These are phyloP conservation scores for Byssoonygena ceratinophila DNA, from an alignment of 2,329 filamentous ascomycete species.

Conservation along the genomic window DNA sequence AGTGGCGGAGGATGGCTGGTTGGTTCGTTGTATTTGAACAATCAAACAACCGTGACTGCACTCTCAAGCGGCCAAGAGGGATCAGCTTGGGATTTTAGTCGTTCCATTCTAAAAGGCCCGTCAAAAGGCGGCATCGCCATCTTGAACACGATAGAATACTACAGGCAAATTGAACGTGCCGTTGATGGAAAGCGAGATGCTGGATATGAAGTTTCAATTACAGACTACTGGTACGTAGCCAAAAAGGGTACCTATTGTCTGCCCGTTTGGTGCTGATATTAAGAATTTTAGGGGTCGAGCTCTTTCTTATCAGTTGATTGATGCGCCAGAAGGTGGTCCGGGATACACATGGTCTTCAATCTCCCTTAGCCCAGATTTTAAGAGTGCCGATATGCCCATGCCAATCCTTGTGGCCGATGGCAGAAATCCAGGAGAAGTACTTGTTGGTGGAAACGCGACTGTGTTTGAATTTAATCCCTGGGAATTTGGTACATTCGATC, in stretches of 20 bases:
- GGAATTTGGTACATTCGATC: constrained; percentile 68
- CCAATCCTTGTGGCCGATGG: constrained; percentile 63
- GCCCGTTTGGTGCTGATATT: constrained; percentile 4
- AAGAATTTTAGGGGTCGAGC: constrained; percentile 50
- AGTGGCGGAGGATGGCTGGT: constrained; percentile 79
- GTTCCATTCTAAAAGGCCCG: constrained; percentile 53
- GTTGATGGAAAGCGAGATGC: constrained; percentile 54
- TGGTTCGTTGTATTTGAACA: constrained; percentile 66
- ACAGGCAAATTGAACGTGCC: constrained; percentile 45
- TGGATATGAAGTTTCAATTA: constrained; percentile 60
- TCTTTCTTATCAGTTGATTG: constrained; percentile 75
- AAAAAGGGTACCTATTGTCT: not conserved
- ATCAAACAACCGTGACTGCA: constrained; percentile 59
- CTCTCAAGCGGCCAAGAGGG: constrained; percentile 41
- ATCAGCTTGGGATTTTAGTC: constrained; percentile 52
- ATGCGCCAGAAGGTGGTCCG: constrained; percentile 62
- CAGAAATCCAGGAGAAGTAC: constrained; percentile 49
- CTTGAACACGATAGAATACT: constrained; percentile 52
- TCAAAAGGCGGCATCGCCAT: constrained; percentile 42
- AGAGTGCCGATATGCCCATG: constrained; percentile 54
- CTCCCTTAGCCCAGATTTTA: constrained; percentile 52
- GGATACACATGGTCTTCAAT: constrained; percentile 76
- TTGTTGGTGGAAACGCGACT: constrained; percentile 61
- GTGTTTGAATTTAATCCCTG: constrained; percentile 69
- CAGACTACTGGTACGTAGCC: constrained; percentile 61